phyloP scores from a whole-genome alignment of 106 monocot species.

The Dendrobium chrysotoxum region DNA sequence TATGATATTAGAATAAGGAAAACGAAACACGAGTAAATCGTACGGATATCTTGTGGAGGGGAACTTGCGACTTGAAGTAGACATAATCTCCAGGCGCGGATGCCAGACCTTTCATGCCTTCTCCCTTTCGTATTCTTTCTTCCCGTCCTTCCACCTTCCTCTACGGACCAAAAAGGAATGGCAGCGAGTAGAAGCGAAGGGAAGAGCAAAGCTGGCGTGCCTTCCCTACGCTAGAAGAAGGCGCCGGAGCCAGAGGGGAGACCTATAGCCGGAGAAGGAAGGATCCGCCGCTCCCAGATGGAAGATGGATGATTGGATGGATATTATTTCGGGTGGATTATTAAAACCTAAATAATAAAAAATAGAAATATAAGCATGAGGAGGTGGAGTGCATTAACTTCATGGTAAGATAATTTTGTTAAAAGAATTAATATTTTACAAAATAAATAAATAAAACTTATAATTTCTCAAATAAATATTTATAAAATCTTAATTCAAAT shows the following conservation, averaged over 20 bases:
- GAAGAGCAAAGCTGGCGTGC: not conserved
- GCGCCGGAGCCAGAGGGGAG: not conserved
- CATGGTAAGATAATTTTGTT: not conserved
- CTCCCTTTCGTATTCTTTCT: constrained; percentile 11
- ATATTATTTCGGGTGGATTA: not conserved
- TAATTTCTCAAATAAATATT: no score
- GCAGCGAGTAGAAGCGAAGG: not conserved
- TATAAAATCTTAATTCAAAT: no score
- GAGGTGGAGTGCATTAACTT: not conserved
- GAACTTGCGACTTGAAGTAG: constrained; percentile 93
- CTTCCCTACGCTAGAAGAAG: not conserved
- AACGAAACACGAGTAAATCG: constrained; percentile 2
- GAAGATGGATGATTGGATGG: not conserved
- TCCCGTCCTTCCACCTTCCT: constrained; percentile 5
- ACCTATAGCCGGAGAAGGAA: not conserved
- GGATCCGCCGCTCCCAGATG: not conserved
- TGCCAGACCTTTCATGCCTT: constrained; percentile 41
- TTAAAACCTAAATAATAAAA: not conserved
- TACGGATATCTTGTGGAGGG: constrained; percentile 96
- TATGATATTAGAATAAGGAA: not conserved
- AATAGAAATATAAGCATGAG: not conserved
- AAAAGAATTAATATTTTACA: no score
- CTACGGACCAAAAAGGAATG: not conserved
- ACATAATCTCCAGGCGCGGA: constrained; percentile 86
- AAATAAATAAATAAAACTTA: no score